Conservation (phyloP, 2,329 filamentous ascomycete genomes). For the Grosmannia huntii region DNA sequence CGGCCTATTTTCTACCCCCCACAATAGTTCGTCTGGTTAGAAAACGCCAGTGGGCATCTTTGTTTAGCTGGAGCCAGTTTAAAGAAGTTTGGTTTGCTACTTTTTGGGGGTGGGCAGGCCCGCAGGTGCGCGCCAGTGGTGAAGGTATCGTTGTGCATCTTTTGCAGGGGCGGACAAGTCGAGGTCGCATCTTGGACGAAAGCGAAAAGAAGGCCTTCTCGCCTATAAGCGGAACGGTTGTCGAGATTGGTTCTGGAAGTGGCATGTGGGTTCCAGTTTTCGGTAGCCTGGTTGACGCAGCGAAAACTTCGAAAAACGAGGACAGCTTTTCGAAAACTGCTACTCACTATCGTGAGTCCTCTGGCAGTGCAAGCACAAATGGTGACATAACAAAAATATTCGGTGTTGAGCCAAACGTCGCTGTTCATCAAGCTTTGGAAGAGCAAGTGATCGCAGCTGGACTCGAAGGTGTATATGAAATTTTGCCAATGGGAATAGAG, state of each 20-base stretch:
- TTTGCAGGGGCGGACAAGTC: slow-evolving; percentile 33
- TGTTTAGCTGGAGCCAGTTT: slow-evolving; percentile 29
- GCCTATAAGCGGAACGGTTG: slow-evolving; percentile 35
- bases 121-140: slow-evolving; percentile 30
- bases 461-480: slow-evolving; percentile 43
- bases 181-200: slow-evolving; percentile 23
- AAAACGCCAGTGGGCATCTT: slow-evolving; percentile 19
- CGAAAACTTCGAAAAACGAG: neutral
- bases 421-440: slow-evolving; percentile 35
- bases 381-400: slow-evolving; percentile 34
- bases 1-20: slow-evolving; percentile 35
- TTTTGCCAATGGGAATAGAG: slow-evolving; percentile 51
- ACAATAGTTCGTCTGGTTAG: slow-evolving; percentile 33
- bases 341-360: neutral
- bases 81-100: slow-evolving; percentile 42
- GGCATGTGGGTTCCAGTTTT: slow-evolving; percentile 50
- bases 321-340: neutral
- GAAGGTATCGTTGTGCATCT: slow-evolving; percentile 36
- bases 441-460: slow-evolving; percentile 36
- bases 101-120: slow-evolving; percentile 47
- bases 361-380: slow-evolving; percentile 1
- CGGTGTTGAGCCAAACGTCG: slow-evolving; percentile 51
- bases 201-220: slow-evolving; percentile 12
- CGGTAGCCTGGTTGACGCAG: neutral
- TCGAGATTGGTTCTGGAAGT: slow-evolving; percentile 50